Evolutionary conservation across 805 yeast genomes (phyloP), one percentile per base, ranked within the genome.

Genomic region (Myxozyma geophila): DNA sequence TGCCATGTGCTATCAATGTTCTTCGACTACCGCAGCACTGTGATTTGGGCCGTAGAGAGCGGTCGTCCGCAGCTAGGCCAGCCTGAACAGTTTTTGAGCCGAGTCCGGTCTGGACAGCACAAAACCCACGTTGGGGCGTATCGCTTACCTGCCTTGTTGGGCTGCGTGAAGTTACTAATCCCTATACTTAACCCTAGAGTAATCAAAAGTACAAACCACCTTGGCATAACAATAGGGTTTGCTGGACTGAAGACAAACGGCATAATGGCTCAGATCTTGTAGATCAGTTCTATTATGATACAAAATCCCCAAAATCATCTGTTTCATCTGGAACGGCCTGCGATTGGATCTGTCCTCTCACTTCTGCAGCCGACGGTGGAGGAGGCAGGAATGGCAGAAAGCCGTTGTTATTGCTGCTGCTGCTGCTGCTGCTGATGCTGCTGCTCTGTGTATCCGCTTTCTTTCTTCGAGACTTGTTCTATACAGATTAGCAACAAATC

Each of bases 351-450:
- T n/a, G 58, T 19, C 12, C 48, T 51, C 39, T 54, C 17, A 64
- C 62, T 51, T 61, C 48, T 36, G 55, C 55, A 15, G 68, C 65
- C 12, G 71, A 65, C 13, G 74, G 73, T 23, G 77, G 76, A 15
- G 76, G 74, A 1, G 71, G 70, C n/a, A 55, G 46, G 41, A 60
- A 36, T 3, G 67, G 54, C 41, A 48, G 60, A 1, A 48, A 48
- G 6, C 39, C 55, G 55, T 37, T 35, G 44, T 17, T 13, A 19
- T 21, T 33, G 23, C 53, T 23, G 52, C 46, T 40, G 49, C 23
- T 54, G 37, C 39, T 28, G 13, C 28, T 44, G 47, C 39, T 37
- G 52, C 58, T 52, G 55, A 50, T 4, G 9, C 17, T 37, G 17
- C 43, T 15, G 28, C 28, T 28, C 28, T 28, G 28, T 23, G 54